Percentiles rank a stretch among this genome's conserved stretches.
These are phyloP conservation scores for Lumnitzera racemosa DNA, from an alignment of 345 rosid genomes.

Conservation along the genomic window DNA sequence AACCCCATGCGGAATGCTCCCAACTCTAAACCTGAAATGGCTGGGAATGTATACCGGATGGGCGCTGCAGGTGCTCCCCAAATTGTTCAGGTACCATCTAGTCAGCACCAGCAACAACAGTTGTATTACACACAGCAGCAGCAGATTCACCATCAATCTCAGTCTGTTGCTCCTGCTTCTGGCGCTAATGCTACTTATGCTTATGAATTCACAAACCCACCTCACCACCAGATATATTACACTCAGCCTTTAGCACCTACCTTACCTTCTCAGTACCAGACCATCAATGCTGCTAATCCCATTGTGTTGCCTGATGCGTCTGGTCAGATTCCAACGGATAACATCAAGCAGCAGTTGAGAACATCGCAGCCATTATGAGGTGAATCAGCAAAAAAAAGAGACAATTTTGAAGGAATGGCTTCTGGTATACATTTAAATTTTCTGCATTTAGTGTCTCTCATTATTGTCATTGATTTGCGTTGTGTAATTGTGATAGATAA, in stretches of 20 bases:
- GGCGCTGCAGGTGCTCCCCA: slow-evolving; percentile 44
- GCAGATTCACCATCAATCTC: slow-evolving; percentile 72
- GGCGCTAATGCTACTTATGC: slow-evolving; percentile 44
- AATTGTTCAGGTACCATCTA: slow-evolving; percentile 58
- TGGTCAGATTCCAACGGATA: slow-evolving; percentile 10
- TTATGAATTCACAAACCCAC: slow-evolving; percentile 58
- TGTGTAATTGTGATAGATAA: slow-evolving; percentile 54
- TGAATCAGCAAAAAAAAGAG: slow-evolving; percentile 16
- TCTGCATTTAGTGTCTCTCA: slow-evolving; percentile 21
- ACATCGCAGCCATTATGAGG: slow-evolving; percentile 12
- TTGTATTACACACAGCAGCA: slow-evolving; percentile 48
- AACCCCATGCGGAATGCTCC: slow-evolving; percentile 55
- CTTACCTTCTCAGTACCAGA: slow-evolving; percentile 79
- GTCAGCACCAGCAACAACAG: slow-evolving; percentile 70
- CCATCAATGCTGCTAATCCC: slow-evolving; percentile 33
- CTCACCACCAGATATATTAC: slow-evolving; percentile 66
- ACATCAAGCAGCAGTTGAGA: slow-evolving; percentile 16
- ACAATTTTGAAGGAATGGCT: slow-evolving; percentile 70
- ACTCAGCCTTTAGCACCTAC: slow-evolving; percentile 64
- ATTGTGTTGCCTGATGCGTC: slow-evolving; percentile 14
- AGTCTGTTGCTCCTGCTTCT: slow-evolving; percentile 49
- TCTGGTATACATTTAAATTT: slow-evolving; percentile 30
- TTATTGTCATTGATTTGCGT: slow-evolving; percentile 54
- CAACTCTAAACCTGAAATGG: slow-evolving; percentile 58
- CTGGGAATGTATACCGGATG: slow-evolving; percentile 56